Percentiles rank a stretch among this genome's conserved stretches.
Evolutionary conservation across 108 stramenopile species (phyloP).

Genomic region (Cyclotella cryptica): DNA sequence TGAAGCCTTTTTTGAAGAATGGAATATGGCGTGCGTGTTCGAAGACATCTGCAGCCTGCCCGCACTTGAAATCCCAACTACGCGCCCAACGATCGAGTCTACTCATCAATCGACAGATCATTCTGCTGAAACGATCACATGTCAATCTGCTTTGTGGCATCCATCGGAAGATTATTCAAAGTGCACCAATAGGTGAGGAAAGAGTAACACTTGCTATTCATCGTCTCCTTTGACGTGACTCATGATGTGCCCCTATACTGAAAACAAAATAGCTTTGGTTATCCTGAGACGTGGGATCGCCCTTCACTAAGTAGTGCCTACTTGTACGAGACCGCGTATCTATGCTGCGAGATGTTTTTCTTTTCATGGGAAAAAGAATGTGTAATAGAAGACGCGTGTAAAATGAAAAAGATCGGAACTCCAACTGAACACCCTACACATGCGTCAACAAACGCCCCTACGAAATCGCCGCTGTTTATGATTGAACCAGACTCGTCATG

Average conservation of each 20-base stretch:
- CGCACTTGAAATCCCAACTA: too few species aligned
- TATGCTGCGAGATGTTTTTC: neutral
- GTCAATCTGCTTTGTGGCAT: slow-evolving; percentile 4
- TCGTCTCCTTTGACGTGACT: neutral
- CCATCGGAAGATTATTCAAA: neutral
- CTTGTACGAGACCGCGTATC: neutral
- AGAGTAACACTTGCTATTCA: neutral
- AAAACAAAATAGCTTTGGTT: neutral
- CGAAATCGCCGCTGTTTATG: too few species aligned
- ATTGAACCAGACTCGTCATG: too few species aligned
- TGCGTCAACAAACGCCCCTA: too few species aligned
- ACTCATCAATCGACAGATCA: too few species aligned
- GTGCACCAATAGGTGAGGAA: slow-evolving; percentile 10
- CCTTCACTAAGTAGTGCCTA: neutral
- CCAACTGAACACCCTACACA: too few species aligned
- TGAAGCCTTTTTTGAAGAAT: neutral
- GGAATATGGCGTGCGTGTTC: neutral
- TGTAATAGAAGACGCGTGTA: too few species aligned
- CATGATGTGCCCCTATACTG: neutral
- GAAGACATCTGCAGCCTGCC: neutral
- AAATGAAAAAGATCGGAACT: too few species aligned
- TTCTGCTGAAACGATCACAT: neutral
- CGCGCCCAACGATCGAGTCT: too few species aligned
- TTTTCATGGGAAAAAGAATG: neutral
- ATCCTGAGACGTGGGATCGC: neutral